Evolutionary conservation across 2,329 filamentous ascomycete genomes (phyloP).

Genomic region (Venturia nashicola): DNA sequence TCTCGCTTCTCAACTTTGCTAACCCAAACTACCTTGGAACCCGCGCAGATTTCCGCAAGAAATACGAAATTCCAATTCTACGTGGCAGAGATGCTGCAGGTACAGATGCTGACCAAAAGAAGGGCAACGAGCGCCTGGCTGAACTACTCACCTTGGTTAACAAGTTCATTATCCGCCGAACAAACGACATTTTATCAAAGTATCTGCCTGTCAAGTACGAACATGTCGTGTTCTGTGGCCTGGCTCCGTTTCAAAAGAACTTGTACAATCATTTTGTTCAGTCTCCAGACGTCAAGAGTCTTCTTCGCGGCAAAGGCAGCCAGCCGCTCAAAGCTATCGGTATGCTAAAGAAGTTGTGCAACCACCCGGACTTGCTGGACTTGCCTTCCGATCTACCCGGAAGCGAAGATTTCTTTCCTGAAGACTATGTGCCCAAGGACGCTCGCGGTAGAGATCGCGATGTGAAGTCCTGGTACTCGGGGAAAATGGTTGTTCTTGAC

Average conservation of each 20-base stretch:
- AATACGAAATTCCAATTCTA: slow-evolving; percentile 85
- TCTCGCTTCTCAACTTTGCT: slow-evolving; percentile 88
- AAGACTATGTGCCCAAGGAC: slow-evolving; percentile 82
- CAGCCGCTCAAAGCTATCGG: slow-evolving; percentile 95
- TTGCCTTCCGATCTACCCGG: slow-evolving; percentile 75
- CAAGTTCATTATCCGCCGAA: slow-evolving; percentile 95
- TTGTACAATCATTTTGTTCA: slow-evolving; percentile 97
- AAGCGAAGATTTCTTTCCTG: slow-evolving; percentile 67
- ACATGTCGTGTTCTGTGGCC: slow-evolving; percentile 95
- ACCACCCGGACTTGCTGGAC: slow-evolving; percentile 87
- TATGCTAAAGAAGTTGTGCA: slow-evolving; percentile 95
- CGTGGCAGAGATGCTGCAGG: slow-evolving; percentile 84
- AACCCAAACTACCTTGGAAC: slow-evolving; percentile 88
- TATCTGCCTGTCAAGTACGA: slow-evolving; percentile 98
- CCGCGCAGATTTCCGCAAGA: slow-evolving; percentile 81
- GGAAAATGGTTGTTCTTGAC: slow-evolving; percentile 97
- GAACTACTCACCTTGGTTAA: slow-evolving; percentile 82
- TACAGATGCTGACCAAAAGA: slow-evolving; percentile 66
- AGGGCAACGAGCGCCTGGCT: slow-evolving; percentile 68
- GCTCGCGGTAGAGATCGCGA: slow-evolving; percentile 80
- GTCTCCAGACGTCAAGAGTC: slow-evolving; percentile 83
- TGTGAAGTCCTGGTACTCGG: slow-evolving; percentile 89
- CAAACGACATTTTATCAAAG: slow-evolving; percentile 95
- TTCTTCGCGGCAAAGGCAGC: slow-evolving; percentile 86
- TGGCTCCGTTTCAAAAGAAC: slow-evolving; percentile 82